Evolutionary conservation across 106 monocot genomes (phyloP), one percentile per base, ranked within the genome.

Genomic region (Vanilla planifolia): DNA sequence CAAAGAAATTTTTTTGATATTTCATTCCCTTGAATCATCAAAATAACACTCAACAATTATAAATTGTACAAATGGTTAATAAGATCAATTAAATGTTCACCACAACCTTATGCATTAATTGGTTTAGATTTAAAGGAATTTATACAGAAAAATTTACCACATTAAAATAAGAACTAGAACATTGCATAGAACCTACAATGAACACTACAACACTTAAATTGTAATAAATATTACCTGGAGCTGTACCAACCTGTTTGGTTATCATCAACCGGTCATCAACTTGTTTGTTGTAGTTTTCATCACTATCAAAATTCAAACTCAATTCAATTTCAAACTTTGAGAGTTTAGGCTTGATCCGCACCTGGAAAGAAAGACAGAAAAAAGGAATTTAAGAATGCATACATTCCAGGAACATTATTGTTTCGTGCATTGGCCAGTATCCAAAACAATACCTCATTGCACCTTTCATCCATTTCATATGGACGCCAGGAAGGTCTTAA

Each of bases 391-490:
- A 16, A 57, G 3, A 53, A n/a, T 30, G 32, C 15, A 30, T 15
- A n/a, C 30, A 53, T 53, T 53, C 8, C 20, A 30, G 35, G 17
- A 57, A 20, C 17, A 34, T 55, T 17, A 13, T 36, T 57, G n/a
- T 17, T 35, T 7, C 17, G 23, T 14, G 33, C 43, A 8, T 32
- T 25, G 25, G 26, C 27, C 3, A 46, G 26, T 33, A 61, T 43
- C 15, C 5, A 35, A 35, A 26, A 13, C 11, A 16, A 50, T 69
- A 69, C 69, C 70, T 70, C 52, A 28, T 41, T 29, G 14, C 70
- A 61, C 52, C 52, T 70, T 52, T 70, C 70, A 48, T 50, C 16
- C 50, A 70, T 41, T 16, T 70, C 70, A 33, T 70, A 70, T 9
- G 70, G 70, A 27, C 62, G 70, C 51, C 51, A 70, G 24, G 51